Percentiles rank a stretch among this genome's conserved stretches.
phyloP scores from a whole-genome alignment of 1,284 basidiomycete genomes.

The Athelia psychrophila region DNA sequence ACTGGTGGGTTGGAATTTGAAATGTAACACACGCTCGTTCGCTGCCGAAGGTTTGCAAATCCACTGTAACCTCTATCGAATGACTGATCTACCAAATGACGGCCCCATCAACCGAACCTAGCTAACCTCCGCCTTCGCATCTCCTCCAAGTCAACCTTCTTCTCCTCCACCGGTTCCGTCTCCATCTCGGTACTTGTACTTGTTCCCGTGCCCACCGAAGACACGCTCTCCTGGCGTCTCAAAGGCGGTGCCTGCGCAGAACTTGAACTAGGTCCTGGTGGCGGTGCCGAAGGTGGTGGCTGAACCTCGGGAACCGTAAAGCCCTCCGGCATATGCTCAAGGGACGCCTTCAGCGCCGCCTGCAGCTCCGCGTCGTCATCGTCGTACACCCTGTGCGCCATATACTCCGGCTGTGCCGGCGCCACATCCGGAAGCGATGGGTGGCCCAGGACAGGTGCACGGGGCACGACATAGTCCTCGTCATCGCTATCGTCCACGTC shows the following conservation, averaged over 20 bases:
- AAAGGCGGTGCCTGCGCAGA: conserved; percentile 5
- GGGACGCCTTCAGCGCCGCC: conserved; percentile 80
- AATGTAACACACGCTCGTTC: no score
- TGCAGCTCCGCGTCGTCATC: conserved; percentile 87
- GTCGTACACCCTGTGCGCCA: conserved; percentile 58
- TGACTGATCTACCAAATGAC: no score
- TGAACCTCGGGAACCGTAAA: conserved; percentile 36
- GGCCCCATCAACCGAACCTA: no score
- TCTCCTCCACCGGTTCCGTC: conserved; percentile 22
- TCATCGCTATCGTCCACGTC: conserved; percentile 10
- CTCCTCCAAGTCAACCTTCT: conserved; percentile 65
- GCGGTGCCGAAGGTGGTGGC: conserved; percentile 13
- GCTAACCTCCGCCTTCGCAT: conserved; percentile 75
- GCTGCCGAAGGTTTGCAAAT: no score
- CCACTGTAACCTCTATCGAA: no score
- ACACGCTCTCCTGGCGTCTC: background rate
- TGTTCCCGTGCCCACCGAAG: conserved; percentile 3
- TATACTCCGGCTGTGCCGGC: conserved; percentile 3
- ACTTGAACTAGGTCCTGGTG: conserved; percentile 5
- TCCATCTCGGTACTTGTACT: conserved; percentile 12
- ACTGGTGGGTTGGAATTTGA: no score
- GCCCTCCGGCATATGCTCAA: conserved; percentile 63
- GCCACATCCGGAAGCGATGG: background rate
- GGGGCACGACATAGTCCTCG: conserved; percentile 7
- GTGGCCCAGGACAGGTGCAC: background rate